Evolutionary conservation across 805 yeast genomes (phyloP), one percentile per base, ranked within the genome.

Genomic region (Yueomyces sinensis): DNA sequence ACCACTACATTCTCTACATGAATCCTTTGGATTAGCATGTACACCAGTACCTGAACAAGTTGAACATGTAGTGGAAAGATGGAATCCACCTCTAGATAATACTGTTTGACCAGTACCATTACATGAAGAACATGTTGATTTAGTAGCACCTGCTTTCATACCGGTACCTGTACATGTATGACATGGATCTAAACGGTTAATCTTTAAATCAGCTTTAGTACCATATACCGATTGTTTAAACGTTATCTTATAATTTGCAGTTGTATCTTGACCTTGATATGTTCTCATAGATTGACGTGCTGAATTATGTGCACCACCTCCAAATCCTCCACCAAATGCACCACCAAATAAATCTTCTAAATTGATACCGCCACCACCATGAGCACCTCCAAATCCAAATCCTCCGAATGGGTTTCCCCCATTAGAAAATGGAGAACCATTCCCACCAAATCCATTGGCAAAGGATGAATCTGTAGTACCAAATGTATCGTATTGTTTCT

Each of bases 101-200:
- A 86, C 80, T 14, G 79, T 74, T 25, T 87, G 79, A 4, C 99
- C 99, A 0, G 94, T 73, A 38, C 99, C 99, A 37, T 84, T 83
- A 65, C 99, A 91, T 3, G 82, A 61, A 1, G 72, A 62, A 65
- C 98, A 91, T 0, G 94, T 82, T 9, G 74, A 61, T 50, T 82
- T 80, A 40, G 72, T 73, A 1, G 53, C 52, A 19, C 87, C 89
- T 13, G 63, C 50, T 55, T 89, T 83, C 61, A 91, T 58, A 2
- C 99, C 99, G 11, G 81, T 63, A 6, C 97, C 95, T 20, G 70
- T 56, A 63, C 99, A 91, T 0, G 84, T 69, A 11, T 60, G 55
- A 63, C 99, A 91, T 29, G 74, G 68, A 40, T 77, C 89, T 30
- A 82, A 65, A 0, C 84, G 82, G 36, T 74, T 70, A 54, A 82